A percentile compares a stretch with the other conserved stretches of the same genome.
Conservation (phyloP, 2,329 filamentous ascomycete genomes). For the Coniochaeta sp. region DNA sequence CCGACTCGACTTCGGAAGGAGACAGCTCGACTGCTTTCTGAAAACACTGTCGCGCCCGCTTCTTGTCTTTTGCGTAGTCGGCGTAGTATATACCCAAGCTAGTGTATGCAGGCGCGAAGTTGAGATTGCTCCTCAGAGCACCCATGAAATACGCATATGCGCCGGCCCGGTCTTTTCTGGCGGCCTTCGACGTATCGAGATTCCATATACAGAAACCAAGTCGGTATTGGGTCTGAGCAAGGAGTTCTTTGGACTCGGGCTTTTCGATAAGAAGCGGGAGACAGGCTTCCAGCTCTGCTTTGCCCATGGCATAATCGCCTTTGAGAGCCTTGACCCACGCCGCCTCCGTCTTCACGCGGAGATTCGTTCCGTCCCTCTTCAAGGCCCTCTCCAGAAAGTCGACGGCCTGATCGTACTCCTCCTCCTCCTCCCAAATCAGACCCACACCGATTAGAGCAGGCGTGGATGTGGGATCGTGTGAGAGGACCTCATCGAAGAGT, state of each 20-base stretch:
- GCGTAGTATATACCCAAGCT: conserved; percentile 85
- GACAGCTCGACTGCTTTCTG: conserved; percentile 95
- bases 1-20: conserved; percentile 74
- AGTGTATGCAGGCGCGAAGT: conserved; percentile 85
- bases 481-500: conserved; percentile 78
- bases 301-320: conserved; percentile 64
- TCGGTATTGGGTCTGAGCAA: conserved; percentile 79
- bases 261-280: conserved; percentile 57
- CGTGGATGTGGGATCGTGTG: conserved; percentile 68
- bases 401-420: conserved; percentile 77
- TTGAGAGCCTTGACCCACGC: conserved; percentile 88
- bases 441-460: conserved; percentile 83
- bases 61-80: conserved; percentile 83
- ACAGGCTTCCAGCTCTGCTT: conserved; percentile 63
- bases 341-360: conserved; percentile 75
- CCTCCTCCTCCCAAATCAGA: conserved; percentile 85
- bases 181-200: conserved; percentile 62
- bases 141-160: conserved; percentile 79
- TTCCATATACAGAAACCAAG: conserved; percentile 86
- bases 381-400: conserved; percentile 74
- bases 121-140: conserved; percentile 79
- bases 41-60: conserved; percentile 83
- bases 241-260: conserved; percentile 57
- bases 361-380: conserved; percentile 63
- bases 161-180: conserved; percentile 67